A percentile compares a stretch with the other conserved stretches of the same genome.
Conservation (phyloP, 163 green algal species). For the Chlamydomonas reinhardtii region DNA sequence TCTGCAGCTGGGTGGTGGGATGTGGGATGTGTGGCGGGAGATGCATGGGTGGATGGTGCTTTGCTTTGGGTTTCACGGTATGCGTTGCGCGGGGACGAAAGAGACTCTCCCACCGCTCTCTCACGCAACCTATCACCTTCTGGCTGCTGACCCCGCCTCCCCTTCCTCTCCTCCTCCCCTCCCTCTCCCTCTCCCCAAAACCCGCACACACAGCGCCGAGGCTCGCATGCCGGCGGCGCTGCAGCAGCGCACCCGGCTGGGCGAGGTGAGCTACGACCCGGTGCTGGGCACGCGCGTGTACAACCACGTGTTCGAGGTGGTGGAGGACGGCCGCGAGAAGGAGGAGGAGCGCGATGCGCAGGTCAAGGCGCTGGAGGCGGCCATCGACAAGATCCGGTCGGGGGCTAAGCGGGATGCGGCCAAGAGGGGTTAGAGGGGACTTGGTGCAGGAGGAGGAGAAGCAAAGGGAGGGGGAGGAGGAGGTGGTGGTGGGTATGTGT, state of each 20-base stretch:
- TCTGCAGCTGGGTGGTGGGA: background rate
- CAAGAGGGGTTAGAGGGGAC: constrained; percentile 12
- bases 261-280: constrained; percentile 53
- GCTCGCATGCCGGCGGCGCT: constrained; percentile 46
- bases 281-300: constrained; percentile 51
- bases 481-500: no score
- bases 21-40: background rate
- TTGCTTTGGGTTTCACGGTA: no score
- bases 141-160: no score
- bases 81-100: no score
- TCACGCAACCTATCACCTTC: no score
- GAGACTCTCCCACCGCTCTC: no score
- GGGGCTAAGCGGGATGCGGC: background rate
- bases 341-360: constrained; percentile 42
- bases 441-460: no score
- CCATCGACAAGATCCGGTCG: constrained; percentile 23
- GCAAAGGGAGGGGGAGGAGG: no score
- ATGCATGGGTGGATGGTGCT: background rate
- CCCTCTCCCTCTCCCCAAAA: no score
- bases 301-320: constrained; percentile 68
- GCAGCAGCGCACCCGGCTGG: constrained; percentile 55
- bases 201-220: constrained; percentile 39
- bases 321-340: constrained; percentile 46
- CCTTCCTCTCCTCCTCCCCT: no score
- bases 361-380: constrained; percentile 35